phyloP scores from a whole-genome alignment of 305 asterid species.

The Caryopteris hybrid region DNA sequence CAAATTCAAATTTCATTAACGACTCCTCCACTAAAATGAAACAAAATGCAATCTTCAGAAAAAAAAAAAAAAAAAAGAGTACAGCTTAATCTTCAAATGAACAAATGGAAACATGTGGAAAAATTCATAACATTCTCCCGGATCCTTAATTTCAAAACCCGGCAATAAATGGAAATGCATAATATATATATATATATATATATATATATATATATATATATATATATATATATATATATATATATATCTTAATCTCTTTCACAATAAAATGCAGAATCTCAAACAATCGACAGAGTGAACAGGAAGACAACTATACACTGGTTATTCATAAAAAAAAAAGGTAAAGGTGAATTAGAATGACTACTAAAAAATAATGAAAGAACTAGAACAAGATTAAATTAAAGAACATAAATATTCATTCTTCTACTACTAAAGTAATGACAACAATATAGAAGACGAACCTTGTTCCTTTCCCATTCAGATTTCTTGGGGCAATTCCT shows the following conservation, averaged over 20 bases:
- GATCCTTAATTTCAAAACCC: background rate
- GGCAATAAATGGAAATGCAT: background rate
- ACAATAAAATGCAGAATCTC: background rate
- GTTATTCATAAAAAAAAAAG: background rate
- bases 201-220: background rate
- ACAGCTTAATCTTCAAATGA: background rate
- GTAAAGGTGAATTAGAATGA: background rate
- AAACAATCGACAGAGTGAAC: background rate
- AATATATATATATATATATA: background rate
- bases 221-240: background rate
- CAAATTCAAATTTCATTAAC: background rate
- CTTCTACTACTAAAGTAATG: background rate
- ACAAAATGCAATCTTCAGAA: background rate
- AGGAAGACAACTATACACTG: background rate
- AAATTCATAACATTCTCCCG: background rate
- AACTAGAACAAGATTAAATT: background rate
- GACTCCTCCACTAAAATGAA: background rate
- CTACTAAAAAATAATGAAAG: background rate
- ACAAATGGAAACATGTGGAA: background rate
- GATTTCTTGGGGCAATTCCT: slow-evolving; percentile 66
- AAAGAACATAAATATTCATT: background rate
- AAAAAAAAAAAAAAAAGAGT: no score
- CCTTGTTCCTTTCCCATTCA: slow-evolving; percentile 93
- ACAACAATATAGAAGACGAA: slow-evolving; percentile 3
- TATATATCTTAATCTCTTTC: background rate